A percentile compares a stretch with the other conserved stretches of the same genome.
Conservation (phyloP, 192 early-diverging fungal genomes). For the Phlyctochytrium planicorne region DNA sequence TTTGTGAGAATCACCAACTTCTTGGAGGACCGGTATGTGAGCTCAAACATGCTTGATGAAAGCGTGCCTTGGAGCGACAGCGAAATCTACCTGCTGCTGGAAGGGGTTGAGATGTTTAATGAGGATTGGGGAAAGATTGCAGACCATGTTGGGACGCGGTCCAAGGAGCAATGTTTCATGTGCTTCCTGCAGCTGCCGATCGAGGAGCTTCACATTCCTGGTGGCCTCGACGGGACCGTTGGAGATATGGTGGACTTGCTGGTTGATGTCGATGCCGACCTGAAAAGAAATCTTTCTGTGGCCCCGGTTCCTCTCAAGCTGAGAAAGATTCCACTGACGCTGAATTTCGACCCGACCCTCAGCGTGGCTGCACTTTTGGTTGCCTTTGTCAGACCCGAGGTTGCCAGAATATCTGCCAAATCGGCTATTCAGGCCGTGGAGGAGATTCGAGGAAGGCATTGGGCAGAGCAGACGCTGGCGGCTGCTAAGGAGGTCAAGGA, state of each 20-base stretch:
- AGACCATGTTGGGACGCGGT: conserved; percentile 87
- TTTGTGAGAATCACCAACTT: conserved; percentile 65
- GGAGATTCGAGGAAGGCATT: conserved; percentile 5
- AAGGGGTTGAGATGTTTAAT: conserved; percentile 91
- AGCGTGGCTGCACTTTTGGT: conserved; percentile 87
- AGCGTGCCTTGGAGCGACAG: conserved; percentile 71
- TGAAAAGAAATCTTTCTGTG: neutral
- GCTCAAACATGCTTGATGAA: neutral
- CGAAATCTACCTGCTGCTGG: conserved; percentile 83
- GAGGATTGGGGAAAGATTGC: conserved; percentile 92
- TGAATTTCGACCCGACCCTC: conserved; percentile 89
- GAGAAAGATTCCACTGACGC: neutral
- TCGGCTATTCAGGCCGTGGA: conserved; percentile 73
- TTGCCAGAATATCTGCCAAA: conserved; percentile 84
- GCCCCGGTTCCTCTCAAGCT: neutral
- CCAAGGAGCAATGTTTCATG: conserved; percentile 87
- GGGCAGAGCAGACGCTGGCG: conserved; percentile 14
- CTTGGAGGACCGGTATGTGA: neutral
- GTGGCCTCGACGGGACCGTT: neutral
- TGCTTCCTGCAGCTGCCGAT: conserved; percentile 88
- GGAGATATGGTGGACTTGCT: neutral
- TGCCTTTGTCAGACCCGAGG: conserved; percentile 79
- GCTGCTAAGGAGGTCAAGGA: conserved; percentile 19
- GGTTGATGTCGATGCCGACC: neutral
- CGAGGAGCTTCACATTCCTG: conserved; percentile 69